A percentile compares a stretch with the other conserved stretches of the same genome.
Conservation (phyloP, 2,329 filamentous ascomycete genomes). For the Intubia oerlemansii region DNA sequence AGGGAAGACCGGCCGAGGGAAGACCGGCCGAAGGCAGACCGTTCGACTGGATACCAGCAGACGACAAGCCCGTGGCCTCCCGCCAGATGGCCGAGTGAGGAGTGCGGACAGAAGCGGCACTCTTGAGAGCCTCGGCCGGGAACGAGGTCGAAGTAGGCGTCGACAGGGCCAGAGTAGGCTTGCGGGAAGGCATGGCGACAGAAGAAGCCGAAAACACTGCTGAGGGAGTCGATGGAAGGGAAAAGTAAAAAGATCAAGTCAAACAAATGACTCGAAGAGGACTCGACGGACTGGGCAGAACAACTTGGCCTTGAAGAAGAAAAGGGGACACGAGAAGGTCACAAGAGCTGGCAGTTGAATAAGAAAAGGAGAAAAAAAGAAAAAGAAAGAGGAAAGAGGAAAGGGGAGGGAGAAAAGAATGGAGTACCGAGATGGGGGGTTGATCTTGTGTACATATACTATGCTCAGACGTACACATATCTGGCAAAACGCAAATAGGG, state of each 20-base stretch:
- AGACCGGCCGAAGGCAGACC: constrained; percentile 18
- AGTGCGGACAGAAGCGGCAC: constrained; percentile 34
- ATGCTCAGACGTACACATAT: too few species aligned
- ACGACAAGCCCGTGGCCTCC: constrained; percentile 14
- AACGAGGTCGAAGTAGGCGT: constrained; percentile 42
- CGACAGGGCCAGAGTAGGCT: constrained; percentile 35
- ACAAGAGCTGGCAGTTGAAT: constrained; percentile 16
- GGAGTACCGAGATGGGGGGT: neutral
- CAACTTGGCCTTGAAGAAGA: constrained; percentile 12
- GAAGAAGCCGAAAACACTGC: too few species aligned
- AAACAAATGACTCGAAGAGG: constrained; percentile 24
- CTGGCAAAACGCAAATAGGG: too few species aligned
- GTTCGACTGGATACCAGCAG: constrained; percentile 16
- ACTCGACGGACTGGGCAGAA: too few species aligned
- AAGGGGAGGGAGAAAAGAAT: neutral
- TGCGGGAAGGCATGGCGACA: constrained; percentile 28
- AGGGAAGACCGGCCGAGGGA: constrained; percentile 20
- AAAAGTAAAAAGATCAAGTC: constrained; percentile 12
- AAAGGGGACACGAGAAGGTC: constrained; percentile 10
- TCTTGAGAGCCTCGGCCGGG: constrained; percentile 17
- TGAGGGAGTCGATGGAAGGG: neutral
- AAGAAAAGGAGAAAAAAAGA: neutral
- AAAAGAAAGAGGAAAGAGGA: neutral
- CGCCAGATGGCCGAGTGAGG: constrained; percentile 38
- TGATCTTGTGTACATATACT: too few species aligned